phyloP scores from a whole-genome alignment of 1,139 yeast genomes.

The Yamadazyma songkhlaensis region DNA sequence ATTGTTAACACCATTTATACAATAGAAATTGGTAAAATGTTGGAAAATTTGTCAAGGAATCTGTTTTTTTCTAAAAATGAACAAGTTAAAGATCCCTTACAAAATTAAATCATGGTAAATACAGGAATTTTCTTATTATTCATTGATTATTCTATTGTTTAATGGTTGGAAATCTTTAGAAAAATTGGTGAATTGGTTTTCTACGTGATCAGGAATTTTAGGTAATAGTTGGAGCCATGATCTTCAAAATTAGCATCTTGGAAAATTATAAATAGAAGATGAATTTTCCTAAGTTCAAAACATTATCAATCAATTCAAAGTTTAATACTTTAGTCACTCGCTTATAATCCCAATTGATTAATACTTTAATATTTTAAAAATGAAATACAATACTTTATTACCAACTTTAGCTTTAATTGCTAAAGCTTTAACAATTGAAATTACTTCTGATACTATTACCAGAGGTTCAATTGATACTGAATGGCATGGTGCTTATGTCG shows the following conservation, averaged over 20 bases:
- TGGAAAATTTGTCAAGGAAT: too few relatives aligned
- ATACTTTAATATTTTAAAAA: slow-evolving; percentile 3
- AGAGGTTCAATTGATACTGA: slow-evolving; percentile 19
- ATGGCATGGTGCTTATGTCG: slow-evolving; percentile 25
- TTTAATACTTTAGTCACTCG: slow-evolving; percentile 7
- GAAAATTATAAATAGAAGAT: slow-evolving; percentile 5
- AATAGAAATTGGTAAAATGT: too few relatives aligned
- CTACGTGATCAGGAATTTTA: too few relatives aligned
- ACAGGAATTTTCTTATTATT: too few relatives aligned
- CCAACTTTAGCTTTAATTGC: slow-evolving; percentile 17
- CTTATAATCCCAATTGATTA: slow-evolving; percentile 3
- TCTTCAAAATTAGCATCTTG: too few relatives aligned
- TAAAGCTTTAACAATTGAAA: slow-evolving; percentile 14
- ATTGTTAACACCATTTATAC: too few relatives aligned
- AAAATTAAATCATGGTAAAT: too few relatives aligned
- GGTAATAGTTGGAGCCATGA: too few relatives aligned
- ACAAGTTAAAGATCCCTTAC: too few relatives aligned
- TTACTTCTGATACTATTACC: slow-evolving; percentile 15
- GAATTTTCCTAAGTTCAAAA: slow-evolving; percentile 4
- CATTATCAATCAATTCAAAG: slow-evolving; percentile 2
- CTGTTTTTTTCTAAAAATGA: too few relatives aligned
- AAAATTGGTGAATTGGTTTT: too few relatives aligned
- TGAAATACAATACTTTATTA: slow-evolving; percentile 14
- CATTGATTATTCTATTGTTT: not conserved
- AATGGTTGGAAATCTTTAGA: not conserved